Evolutionary conservation across 495 filamentous ascomycete genomes (phyloP).

Genomic region (Podospora appendiculata): DNA sequence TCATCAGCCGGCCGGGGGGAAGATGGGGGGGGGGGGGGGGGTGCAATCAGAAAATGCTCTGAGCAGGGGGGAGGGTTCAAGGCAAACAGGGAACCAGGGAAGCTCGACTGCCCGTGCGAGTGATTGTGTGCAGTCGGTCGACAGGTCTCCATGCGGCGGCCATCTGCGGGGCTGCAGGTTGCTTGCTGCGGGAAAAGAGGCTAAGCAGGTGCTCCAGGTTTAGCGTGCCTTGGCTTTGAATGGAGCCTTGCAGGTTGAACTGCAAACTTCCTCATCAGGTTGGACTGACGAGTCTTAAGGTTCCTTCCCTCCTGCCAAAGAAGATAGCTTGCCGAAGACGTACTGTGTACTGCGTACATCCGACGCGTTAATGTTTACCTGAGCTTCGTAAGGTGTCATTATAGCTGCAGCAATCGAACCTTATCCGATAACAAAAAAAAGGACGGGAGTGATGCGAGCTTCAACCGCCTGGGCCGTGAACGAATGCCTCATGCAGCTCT

Average conservation of each 20-base stretch:
- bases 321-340: too few species aligned
- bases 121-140: neutral
- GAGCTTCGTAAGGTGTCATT: too few species aligned
- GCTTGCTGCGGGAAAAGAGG: slow-evolving; percentile 11
- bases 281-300: neutral
- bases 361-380: too few species aligned
- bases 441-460: too few species aligned
- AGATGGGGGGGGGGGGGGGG: neutral
- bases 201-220: slow-evolving; percentile 3
- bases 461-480: too few species aligned
- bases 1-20: too few species aligned
- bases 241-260: neutral
- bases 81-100: neutral
- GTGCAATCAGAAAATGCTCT: neutral
- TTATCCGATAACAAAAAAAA: too few species aligned
- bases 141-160: neutral
- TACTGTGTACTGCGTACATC: too few species aligned
- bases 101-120: neutral
- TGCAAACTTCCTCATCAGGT: neutral
- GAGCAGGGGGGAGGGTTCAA: neutral
- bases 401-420: too few species aligned
- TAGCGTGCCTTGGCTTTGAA: neutral
- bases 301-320: too few species aligned
- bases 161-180: slow-evolving; percentile 1
- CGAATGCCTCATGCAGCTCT: too few species aligned